phyloP scores from a whole-genome alignment of 805 yeast genomes.

The Zygosaccharomyces bailii region DNA sequence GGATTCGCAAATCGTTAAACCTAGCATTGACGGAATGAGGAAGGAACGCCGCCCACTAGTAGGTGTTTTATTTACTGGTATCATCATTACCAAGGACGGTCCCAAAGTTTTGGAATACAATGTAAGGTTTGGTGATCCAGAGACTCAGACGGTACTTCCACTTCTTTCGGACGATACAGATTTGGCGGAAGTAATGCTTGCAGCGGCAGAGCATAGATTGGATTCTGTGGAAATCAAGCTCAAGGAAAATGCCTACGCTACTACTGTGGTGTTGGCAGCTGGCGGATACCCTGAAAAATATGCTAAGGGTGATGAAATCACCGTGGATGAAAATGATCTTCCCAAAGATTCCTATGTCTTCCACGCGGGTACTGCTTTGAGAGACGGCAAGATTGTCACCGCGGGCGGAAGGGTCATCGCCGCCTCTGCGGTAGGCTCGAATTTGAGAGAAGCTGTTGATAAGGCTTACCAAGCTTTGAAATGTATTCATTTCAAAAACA shows the following conservation, averaged over 20 bases:
- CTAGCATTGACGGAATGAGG: conserved; percentile 95
- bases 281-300: conserved; percentile 94
- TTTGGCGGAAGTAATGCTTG: conserved; percentile 85
- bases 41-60: conserved; percentile 91
- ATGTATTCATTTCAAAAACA: conserved; percentile 64
- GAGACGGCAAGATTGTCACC: conserved; percentile 62
- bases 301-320: conserved; percentile 80
- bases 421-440: conserved; percentile 75
- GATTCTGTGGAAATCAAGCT: conserved; percentile 69
- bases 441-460: conserved; percentile 76
- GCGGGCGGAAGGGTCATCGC: conserved; percentile 98
- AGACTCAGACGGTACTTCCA: conserved; percentile 94
- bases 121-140: conserved; percentile 99
- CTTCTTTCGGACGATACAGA: conserved; percentile 81
- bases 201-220: conserved; percentile 90
- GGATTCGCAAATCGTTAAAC: conserved; percentile 72
- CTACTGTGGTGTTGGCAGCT: conserved; percentile 95
- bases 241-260: conserved; percentile 57
- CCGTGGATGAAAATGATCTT: conserved; percentile 37
- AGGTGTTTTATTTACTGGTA: conserved; percentile 93
- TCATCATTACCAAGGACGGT: conserved; percentile 82
- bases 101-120: conserved; percentile 96
- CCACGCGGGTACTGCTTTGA: conserved; percentile 89
- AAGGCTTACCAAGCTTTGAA: conserved; percentile 84
- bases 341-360: conserved; percentile 60